Evolutionary conservation across 805 yeast genomes (phyloP), one percentile per base, ranked within the genome.

Genomic region (Metschnikowia similis): DNA sequence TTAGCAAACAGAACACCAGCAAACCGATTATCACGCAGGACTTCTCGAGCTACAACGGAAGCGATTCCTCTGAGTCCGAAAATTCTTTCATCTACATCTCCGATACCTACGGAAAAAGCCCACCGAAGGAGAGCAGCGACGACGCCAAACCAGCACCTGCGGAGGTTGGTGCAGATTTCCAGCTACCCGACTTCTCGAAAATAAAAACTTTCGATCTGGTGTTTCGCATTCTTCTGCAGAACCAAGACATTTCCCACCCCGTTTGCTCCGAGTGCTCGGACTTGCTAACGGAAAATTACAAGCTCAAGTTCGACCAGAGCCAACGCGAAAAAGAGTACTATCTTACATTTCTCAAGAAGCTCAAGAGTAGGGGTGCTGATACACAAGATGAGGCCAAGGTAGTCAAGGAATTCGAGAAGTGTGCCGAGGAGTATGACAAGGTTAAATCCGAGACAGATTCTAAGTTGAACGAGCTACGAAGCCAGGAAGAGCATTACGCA

Each of bases 201-300:
- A 66, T 82, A 21, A 75, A 76, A 41, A 74, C 82, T 0, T 64
- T 89, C 32, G 81, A 81, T 2, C 80, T 79, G 35, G 77, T 92
- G 1, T 90, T 89, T 63, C 84, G 85, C 54, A 74, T 87, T 1
- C 66, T 92, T 6, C 84, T 94, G 0, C 56, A 56, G 11, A 84
- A 86, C 53, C 84, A 85, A 46, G 89, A 85, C 52, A 76, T 92
- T 13, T 95, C 89, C 55, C 76, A 72, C 60, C 99, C 99, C 0
- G 81, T 94, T 13, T 92, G 98, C 59, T 76, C 76, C 26, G 97
- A 91, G 40, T 94, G 99, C 65, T 86, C 94, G 6, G 81, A 77
- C 39, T 64, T 76, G 17, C 66, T 92, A 27, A 71, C 86, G 9
- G 82, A 80, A 8, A 84, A 83, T 49, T 74, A 89, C 64, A 85